Percentiles rank a stretch among this genome's conserved stretches.
phyloP scores from a whole-genome alignment of 2,329 filamentous ascomycete species.

The Aspergillus pseudoglaucus region DNA sequence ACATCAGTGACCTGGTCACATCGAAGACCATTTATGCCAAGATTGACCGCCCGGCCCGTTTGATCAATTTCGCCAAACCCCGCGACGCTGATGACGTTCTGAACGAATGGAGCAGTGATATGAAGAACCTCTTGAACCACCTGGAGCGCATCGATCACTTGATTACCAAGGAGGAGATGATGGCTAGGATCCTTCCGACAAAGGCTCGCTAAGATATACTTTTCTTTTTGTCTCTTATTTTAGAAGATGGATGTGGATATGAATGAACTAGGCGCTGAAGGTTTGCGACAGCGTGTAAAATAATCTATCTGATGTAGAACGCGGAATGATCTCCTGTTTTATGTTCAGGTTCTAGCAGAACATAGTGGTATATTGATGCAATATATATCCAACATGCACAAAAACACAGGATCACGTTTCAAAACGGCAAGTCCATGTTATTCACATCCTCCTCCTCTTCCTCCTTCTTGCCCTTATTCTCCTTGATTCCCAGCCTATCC shows the following conservation, averaged over 20 bases:
- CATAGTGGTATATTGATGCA: not conserved
- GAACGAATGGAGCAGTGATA: constrained; percentile 98
- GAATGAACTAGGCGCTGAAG: constrained; percentile 8
- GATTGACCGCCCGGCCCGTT: constrained; percentile 85
- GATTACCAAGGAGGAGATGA: constrained; percentile 99
- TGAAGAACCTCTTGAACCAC: constrained; percentile 83
- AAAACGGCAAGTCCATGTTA: constrained; percentile 64
- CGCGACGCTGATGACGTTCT: constrained; percentile 91
- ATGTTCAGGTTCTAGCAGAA: not conserved
- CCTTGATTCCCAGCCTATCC: constrained; percentile 40
- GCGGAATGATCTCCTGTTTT: constrained; percentile 4
- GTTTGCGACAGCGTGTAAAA: constrained; percentile 23
- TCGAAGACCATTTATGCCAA: constrained; percentile 97
- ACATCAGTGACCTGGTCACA: constrained; percentile 94
- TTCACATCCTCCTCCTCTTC: constrained; percentile 57
- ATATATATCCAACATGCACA: not conserved
- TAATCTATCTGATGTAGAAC: constrained; percentile 22
- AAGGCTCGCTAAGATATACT: constrained; percentile 27
- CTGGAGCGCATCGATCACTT: constrained; percentile 92
- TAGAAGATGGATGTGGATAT: constrained; percentile 4
- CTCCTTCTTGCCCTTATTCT: constrained; percentile 29
- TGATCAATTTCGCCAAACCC: constrained; percentile 92
- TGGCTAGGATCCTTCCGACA: constrained; percentile 82
- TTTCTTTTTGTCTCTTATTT: not conserved
- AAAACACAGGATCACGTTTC: constrained; percentile 2